These are phyloP conservation scores for Globisporangium cederbergense DNA, from an alignment of 352 stramenopile species.

Conservation along the genomic window DNA sequence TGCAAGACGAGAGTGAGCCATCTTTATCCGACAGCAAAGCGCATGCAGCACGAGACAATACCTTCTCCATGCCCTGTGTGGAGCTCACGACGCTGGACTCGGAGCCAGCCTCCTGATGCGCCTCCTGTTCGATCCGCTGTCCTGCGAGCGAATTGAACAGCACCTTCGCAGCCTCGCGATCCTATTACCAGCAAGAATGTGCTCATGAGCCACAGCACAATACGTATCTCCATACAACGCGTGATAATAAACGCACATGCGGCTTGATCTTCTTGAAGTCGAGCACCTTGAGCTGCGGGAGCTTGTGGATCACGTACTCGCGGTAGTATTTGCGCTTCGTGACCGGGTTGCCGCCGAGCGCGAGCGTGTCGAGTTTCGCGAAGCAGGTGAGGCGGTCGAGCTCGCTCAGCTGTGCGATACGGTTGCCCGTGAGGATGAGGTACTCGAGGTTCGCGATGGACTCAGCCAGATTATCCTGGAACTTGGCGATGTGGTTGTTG, in stretches of 20 bases:
- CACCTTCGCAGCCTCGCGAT: conserved; percentile 67
- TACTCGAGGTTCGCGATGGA: conserved; percentile 84
- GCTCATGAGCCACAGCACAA: not conserved
- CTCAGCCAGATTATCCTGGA: conserved; percentile 74
- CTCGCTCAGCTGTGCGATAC: conserved; percentile 75
- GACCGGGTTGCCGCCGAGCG: conserved; percentile 87
- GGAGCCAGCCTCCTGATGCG: conserved; percentile 30
- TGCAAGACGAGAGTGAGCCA: conserved; percentile 18
- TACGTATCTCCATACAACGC: not conserved
- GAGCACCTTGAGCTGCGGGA: conserved; percentile 84
- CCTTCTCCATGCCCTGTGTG: conserved; percentile 45
- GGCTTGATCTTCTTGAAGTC: conserved; percentile 85
- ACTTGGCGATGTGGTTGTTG: conserved; percentile 91
- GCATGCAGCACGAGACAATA: not conserved
- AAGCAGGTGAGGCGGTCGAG: conserved; percentile 79
- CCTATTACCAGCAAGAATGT: conserved; percentile 26
- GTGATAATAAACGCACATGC: conserved; percentile 34
- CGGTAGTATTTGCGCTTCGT: conserved; percentile 90
- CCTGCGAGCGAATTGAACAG: conserved; percentile 78
- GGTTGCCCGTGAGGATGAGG: conserved; percentile 91
- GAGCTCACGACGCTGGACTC: conserved; percentile 26
- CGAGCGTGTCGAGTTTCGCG: conserved; percentile 82
- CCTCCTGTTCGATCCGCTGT: conserved; percentile 60
- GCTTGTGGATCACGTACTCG: conserved; percentile 89
- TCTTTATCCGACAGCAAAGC: not conserved